Conservation (phyloP, 768 basidiomycete genomes). For the Candolleomyces eurysporus region DNA sequence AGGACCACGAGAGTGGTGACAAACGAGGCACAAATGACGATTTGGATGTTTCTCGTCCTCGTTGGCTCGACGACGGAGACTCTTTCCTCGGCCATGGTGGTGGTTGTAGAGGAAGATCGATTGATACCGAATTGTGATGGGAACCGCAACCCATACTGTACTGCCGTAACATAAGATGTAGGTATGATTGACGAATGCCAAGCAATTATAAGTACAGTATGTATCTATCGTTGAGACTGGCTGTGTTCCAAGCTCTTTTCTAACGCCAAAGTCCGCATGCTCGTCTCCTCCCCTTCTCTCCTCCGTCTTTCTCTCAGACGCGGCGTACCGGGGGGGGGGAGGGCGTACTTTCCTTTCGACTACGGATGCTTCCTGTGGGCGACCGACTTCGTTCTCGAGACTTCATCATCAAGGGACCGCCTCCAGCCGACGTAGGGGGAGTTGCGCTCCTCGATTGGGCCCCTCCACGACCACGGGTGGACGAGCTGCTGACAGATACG, state of each 20-base stretch:
- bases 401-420: slow-evolving; percentile 22
- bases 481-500: slow-evolving; percentile 21
- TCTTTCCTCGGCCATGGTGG: slow-evolving; percentile 5
- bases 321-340: slow-evolving; percentile 4
- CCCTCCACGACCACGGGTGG: slow-evolving; percentile 18
- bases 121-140: no score
- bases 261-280: slow-evolving; percentile 20
- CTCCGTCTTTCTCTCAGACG: slow-evolving; percentile 2
- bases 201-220: no score
- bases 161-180: no score
- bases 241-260: slow-evolving; percentile 19
- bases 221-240: background rate
- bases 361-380: slow-evolving; percentile 13
- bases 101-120: background rate
- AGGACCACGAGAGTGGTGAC: background rate
- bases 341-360: slow-evolving; percentile 5
- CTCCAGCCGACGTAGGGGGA: slow-evolving; percentile 26
- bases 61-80: slow-evolving; percentile 8
- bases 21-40: slow-evolving; percentile 6
- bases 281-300: slow-evolving; percentile 15
- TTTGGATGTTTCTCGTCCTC: slow-evolving; percentile 5
- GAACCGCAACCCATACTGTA: no score
- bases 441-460: slow-evolving; percentile 32
- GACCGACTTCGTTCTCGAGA: slow-evolving; percentile 27
- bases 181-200: no score